Percentiles rank a stretch among this genome's conserved stretches.
Conservation (phyloP, 2,329 filamentous ascomycete genomes). For the Venturia nashicola region DNA sequence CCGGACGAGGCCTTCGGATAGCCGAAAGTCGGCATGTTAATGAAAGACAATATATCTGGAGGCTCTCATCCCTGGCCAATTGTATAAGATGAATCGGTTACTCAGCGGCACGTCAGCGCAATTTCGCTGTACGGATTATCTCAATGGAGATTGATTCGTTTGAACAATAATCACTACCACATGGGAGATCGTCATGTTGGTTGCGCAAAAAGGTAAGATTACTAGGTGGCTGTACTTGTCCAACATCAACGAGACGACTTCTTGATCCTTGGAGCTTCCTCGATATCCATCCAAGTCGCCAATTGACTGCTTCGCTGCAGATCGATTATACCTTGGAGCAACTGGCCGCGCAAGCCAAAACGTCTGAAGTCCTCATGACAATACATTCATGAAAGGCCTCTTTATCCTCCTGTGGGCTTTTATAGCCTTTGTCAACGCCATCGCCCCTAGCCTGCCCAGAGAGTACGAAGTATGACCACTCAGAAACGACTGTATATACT, state of each 20-base stretch:
- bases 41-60: constrained; percentile 2
- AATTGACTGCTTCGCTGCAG: not conserved
- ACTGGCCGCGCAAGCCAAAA: not conserved
- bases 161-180: not conserved
- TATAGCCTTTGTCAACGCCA: not conserved
- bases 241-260: not conserved
- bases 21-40: not conserved
- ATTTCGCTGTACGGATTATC: not conserved
- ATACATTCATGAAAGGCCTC: not conserved
- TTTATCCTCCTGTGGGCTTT: not conserved
- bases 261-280: not conserved
- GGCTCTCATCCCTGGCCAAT: not conserved
- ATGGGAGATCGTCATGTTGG: not conserved
- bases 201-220: not conserved
- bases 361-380: not conserved
- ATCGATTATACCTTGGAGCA: not conserved
- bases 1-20: not conserved
- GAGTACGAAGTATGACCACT: not conserved
- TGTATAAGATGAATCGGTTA: not conserved
- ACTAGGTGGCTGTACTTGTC: not conserved
- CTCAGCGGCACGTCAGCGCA: not conserved
- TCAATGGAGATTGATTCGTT: not conserved
- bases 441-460: not conserved
- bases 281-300: not conserved
- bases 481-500: not conserved